Conservation (phyloP, 2,329 filamentous ascomycete species). For the Coniochaeta pulveracea region DNA sequence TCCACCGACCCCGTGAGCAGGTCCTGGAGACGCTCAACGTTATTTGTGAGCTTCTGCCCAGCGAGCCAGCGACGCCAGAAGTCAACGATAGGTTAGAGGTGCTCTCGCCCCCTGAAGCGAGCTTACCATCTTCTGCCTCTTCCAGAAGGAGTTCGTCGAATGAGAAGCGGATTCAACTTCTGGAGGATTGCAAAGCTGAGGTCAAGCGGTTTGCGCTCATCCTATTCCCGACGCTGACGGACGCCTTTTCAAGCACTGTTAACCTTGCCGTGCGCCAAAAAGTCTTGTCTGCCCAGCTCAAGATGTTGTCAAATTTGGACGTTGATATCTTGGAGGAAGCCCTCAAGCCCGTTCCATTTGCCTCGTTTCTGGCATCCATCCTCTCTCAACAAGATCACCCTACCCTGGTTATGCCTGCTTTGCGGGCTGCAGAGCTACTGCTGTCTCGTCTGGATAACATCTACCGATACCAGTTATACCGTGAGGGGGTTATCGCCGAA, state of each 20-base stretch:
- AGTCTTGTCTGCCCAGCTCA: slow-evolving; percentile 87
- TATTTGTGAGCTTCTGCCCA: slow-evolving; percentile 85
- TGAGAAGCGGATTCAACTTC: slow-evolving; percentile 70
- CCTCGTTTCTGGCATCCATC: slow-evolving; percentile 90
- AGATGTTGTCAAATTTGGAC: slow-evolving; percentile 96
- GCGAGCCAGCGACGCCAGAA: slow-evolving; percentile 43
- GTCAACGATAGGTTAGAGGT: slow-evolving; percentile 32
- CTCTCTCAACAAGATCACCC: slow-evolving; percentile 91
- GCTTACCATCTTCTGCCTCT: slow-evolving; percentile 24
- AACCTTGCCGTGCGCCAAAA: slow-evolving; percentile 92
- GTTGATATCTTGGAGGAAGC: slow-evolving; percentile 74
- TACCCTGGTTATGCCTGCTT: slow-evolving; percentile 70
- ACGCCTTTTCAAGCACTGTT: slow-evolving; percentile 95
- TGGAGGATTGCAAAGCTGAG: slow-evolving; percentile 74
- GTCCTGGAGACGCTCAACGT: slow-evolving; percentile 96
- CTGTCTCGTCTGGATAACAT: slow-evolving; percentile 74
- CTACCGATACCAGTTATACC: slow-evolving; percentile 93
- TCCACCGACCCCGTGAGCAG: slow-evolving; percentile 90
- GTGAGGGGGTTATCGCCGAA: slow-evolving; percentile 89
- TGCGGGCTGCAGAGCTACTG: slow-evolving; percentile 83
- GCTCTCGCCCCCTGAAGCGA: slow-evolving; percentile 24
- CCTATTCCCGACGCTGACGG: slow-evolving; percentile 85
- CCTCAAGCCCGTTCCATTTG: slow-evolving; percentile 79
- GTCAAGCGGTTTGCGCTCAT: slow-evolving; percentile 89
- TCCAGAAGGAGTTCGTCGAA: slow-evolving; percentile 47